Evolutionary conservation across 176 grass and related monocot genomes (phyloP), one percentile per base, ranked within the genome.

Genomic region (Carex kokanica): DNA sequence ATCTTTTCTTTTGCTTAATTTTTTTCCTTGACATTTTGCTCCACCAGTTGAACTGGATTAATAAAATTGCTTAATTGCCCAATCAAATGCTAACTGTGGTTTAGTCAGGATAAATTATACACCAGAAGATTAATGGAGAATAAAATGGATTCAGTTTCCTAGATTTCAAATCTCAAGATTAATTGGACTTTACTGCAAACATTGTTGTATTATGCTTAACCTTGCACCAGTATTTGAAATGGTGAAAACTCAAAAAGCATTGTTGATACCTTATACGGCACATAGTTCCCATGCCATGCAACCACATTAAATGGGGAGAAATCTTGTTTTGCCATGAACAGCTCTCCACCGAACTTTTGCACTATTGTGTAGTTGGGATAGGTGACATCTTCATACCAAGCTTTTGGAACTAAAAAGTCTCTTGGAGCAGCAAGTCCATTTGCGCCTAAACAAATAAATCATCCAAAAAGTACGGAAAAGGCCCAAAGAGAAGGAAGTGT

Each of bases 211-310:
- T 18, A 60, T 51, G 2, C 10, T 69, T 0, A 31, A 69, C 65
- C 16, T 40, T 18, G 32, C 65, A 69, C 29, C 15, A 69, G 16
- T 11, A 2, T 74, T 53, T 25, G 2, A 71, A n/a, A 71, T 43
- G 6, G 36, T 21, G 16, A 75, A 31, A 52, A 74, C 20, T 71
- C 20, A 13, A 13, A 54, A 78, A 78, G 18, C 18, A 43, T 79
- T 23, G 14, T 53, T 52, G 24, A 74, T 90, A 98, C 95, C 90
- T 98, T 98, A 73, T 89, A 98, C 41, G 95, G 95, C 56, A 87
- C 90, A 93, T 94, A 98, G 83, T 98, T 98, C 41, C 95, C 95
- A 61, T 98, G 95, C 95, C 95, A 98, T 0, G 95, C 95, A 3
- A 98, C 92, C 49, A 98, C 95, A 63, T 98, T 93, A 80, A 98